Evolutionary conservation across 768 basidiomycete genomes (phyloP).

Genomic region (Lactifluus pinguis): DNA sequence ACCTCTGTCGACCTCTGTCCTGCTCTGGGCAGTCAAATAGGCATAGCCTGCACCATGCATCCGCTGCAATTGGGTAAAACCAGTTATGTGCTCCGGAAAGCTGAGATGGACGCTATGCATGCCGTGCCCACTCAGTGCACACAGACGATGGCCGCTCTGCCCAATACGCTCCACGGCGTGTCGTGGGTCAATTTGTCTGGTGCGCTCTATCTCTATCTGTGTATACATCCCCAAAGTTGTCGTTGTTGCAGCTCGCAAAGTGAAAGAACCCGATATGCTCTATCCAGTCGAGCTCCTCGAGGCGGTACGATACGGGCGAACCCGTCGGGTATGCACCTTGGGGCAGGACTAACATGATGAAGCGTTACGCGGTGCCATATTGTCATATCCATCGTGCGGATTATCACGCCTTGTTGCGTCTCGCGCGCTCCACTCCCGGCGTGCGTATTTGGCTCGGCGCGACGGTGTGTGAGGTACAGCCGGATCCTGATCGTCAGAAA

Average conservation of each 20-base stretch:
- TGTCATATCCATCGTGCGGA: slow-evolving; percentile 37
- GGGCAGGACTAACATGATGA: slow-evolving; percentile 23
- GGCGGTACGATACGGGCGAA: slow-evolving; percentile 30
- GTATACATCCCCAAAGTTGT: too few species aligned
- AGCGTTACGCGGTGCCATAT: slow-evolving; percentile 31
- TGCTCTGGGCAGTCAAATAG: slow-evolving; percentile 80
- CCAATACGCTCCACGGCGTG: slow-evolving; percentile 79
- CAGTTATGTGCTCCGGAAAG: slow-evolving; percentile 69
- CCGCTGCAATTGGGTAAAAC: slow-evolving; percentile 71
- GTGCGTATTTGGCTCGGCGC: slow-evolving; percentile 28
- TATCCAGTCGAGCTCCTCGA: background rate
- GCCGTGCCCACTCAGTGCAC: slow-evolving; percentile 63
- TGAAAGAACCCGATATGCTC: too few species aligned
- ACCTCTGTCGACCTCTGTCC: slow-evolving; percentile 86
- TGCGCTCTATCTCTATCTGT: too few species aligned
- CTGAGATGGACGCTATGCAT: slow-evolving; percentile 78
- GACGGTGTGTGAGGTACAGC: slow-evolving; percentile 26
- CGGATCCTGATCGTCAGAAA: slow-evolving; percentile 19
- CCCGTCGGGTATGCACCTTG: slow-evolving; percentile 32
- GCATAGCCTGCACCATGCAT: slow-evolving; percentile 87
- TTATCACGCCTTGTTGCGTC: slow-evolving; percentile 32
- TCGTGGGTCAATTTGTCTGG: slow-evolving; percentile 75
- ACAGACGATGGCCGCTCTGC: slow-evolving; percentile 53
- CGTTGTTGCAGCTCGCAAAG: too few species aligned
- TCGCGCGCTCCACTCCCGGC: slow-evolving; percentile 23